Conservation (phyloP, 306 rosid genomes). For the Rosa lucieae region DNA sequence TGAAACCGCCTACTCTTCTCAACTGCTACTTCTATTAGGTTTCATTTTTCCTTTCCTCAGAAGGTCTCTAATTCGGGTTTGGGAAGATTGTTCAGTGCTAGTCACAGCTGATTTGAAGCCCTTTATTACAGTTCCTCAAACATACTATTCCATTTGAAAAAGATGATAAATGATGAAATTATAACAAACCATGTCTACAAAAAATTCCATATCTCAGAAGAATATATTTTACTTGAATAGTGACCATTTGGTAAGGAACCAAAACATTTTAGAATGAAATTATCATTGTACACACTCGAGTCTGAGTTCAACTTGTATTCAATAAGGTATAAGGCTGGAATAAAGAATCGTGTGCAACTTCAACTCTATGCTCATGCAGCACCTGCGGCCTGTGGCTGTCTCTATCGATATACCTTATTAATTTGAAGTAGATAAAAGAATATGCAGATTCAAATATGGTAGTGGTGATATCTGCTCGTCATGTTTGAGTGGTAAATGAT, state of each 20-base stretch:
- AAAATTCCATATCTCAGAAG: neutral
- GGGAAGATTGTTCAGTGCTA: neutral
- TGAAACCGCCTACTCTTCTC: too few relatives aligned
- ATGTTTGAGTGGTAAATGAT: neutral
- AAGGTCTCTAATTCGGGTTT: neutral
- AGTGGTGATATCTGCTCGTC: constrained; percentile 4
- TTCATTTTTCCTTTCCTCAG: too few relatives aligned
- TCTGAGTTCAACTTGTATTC: neutral
- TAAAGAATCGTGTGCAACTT: constrained; percentile 4
- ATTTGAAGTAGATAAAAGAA: constrained; percentile 8
- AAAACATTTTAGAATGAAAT: neutral
- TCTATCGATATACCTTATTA: neutral
- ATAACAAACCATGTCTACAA: neutral
- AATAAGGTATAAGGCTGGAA: neutral
- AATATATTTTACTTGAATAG: neutral
- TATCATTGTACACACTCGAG: neutral
- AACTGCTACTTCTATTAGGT: too few relatives aligned
- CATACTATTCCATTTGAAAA: neutral
- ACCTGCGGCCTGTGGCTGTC: neutral
- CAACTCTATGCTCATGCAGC: neutral
- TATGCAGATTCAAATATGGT: constrained; percentile 2
- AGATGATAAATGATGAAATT: neutral
- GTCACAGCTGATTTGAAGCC: neutral
- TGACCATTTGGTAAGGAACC: neutral
- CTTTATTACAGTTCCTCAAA: too few relatives aligned